Evolutionary conservation across 108 stramenopile genomes (phyloP).

Genomic region (Skeletonema potamos): DNA sequence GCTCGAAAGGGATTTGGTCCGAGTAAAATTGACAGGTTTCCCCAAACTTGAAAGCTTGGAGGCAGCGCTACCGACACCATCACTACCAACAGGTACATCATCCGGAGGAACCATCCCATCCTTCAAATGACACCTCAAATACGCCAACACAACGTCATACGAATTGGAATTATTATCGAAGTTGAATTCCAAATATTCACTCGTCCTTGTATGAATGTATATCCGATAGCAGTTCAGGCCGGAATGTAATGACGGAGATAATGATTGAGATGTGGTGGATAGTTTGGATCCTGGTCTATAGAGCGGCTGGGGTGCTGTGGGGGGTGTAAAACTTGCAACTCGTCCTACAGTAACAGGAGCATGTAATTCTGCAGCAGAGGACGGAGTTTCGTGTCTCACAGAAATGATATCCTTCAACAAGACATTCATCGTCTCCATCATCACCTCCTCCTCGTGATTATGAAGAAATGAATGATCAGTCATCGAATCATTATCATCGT

Average conservation of each 20-base stretch:
- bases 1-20: neutral
- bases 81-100: neutral
- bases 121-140: slow-evolving; percentile 11
- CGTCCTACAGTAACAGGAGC: neutral
- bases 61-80: neutral
- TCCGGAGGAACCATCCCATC: neutral
- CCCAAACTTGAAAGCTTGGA: neutral
- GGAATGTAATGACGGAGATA: neutral
- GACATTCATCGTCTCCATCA: neutral
- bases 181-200: slow-evolving; percentile 16
- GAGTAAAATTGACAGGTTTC: neutral
- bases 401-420: neutral
- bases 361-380: neutral
- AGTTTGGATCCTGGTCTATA: neutral
- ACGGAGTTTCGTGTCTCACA: neutral
- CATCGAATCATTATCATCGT: neutral
- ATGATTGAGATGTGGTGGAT: neutral
- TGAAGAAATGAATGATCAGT: neutral
- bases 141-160: slow-evolving; percentile 19
- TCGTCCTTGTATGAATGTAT: neutral
- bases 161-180: slow-evolving; percentile 25
- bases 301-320: neutral
- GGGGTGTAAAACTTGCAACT: neutral
- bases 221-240: neutral
- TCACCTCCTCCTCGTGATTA: neutral